A percentile compares a stretch with the other conserved stretches of the same genome.
Conservation (phyloP, 441 rosid species). For the Pelargonium fulgidum region DNA sequence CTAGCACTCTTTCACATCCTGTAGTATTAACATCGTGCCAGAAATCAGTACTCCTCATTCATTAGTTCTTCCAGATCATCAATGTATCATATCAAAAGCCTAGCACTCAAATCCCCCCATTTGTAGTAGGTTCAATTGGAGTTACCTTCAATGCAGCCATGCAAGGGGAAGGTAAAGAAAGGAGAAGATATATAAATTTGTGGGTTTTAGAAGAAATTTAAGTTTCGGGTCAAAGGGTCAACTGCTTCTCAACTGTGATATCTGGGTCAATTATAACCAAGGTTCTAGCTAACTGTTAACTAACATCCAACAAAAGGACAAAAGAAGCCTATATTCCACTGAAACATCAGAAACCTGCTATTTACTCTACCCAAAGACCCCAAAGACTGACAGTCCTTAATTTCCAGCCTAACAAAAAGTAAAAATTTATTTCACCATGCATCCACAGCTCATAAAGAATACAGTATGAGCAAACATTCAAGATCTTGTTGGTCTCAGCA, state of each 20-base stretch:
- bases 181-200: neutral
- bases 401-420: neutral
- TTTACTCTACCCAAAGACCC: neutral
- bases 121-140: neutral
- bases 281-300: neutral
- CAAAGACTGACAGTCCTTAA: conserved; percentile 1
- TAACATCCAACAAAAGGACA: neutral
- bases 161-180: neutral
- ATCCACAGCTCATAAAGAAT: neutral
- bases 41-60: too few relatives aligned
- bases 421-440: neutral
- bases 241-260: neutral
- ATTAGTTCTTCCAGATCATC: too few relatives aligned
- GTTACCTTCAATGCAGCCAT: neutral
- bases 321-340: neutral
- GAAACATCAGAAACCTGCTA: neutral
- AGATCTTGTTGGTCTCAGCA: neutral
- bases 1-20: neutral
- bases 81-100: neutral
- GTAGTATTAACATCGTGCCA: neutral
- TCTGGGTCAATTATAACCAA: neutral
- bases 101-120: neutral
- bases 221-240: neutral
- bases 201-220: neutral
- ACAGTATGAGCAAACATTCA: neutral